These are phyloP conservation scores for Globisporangium orthogonon DNA, from an alignment of 352 stramenopile species.

Conservation along the genomic window DNA sequence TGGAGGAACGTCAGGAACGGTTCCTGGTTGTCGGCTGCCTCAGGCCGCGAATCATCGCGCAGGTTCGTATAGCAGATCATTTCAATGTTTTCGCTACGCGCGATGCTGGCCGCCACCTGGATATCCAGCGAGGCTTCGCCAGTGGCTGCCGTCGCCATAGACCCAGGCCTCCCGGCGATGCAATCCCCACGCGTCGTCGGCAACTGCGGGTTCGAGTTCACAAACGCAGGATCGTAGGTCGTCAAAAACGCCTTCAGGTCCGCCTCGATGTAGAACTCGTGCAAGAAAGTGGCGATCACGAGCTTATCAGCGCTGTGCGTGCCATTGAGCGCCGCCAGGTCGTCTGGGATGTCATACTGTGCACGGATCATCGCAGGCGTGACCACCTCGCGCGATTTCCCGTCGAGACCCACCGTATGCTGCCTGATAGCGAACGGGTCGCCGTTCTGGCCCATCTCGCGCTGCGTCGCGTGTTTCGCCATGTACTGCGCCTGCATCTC, in stretches of 20 bases:
- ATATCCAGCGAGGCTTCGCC: conserved; percentile 70
- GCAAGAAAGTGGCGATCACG: conserved; percentile 62
- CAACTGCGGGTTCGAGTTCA: conserved; percentile 4
- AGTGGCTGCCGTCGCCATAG: conserved; percentile 19
- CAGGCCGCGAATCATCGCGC: conserved; percentile 31
- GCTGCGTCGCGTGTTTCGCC: conserved; percentile 3
- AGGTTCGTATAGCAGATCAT: conserved; percentile 61
- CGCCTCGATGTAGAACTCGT: conserved; percentile 56
- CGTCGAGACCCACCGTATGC: conserved; percentile 1
- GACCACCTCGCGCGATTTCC: conserved; percentile 12
- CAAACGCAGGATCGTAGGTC: conserved; percentile 18
- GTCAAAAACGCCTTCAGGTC: conserved; percentile 45
- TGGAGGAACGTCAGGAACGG: conserved; percentile 71
- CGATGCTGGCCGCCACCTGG: conserved; percentile 44
- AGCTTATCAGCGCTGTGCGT: conserved; percentile 33
- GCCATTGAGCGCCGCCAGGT: conserved; percentile 5
- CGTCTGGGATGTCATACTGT: conserved; percentile 55
- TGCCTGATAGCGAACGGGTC: conserved; percentile 32
- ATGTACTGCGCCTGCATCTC: conserved; percentile 51
- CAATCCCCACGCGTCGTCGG: conserved; percentile 37
- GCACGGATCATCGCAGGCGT: conserved; percentile 40
- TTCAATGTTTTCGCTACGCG: conserved; percentile 35
- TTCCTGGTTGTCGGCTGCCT: conserved; percentile 71
- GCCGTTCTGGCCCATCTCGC: conserved; percentile 17
- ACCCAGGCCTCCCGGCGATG: conserved; percentile 10